Conservation (phyloP, 2,329 filamentous ascomycete species). For the Fusarium solani-melongenae region DNA sequence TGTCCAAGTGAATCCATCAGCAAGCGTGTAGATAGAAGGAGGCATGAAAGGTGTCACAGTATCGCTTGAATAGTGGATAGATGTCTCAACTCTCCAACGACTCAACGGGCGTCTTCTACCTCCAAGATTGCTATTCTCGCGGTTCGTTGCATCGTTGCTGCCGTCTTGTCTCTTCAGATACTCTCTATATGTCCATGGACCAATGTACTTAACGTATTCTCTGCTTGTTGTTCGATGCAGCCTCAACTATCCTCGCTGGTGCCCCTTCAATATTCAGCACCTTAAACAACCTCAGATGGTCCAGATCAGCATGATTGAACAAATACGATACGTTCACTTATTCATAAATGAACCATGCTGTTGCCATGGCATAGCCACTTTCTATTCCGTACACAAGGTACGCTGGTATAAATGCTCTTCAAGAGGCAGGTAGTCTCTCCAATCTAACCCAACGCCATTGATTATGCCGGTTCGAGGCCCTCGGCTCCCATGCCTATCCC, state of each 20-base stretch:
- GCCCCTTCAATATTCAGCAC: not conserved
- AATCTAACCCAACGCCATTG: slow-evolving; percentile 44
- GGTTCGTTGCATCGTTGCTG: not conserved
- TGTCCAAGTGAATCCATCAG: not conserved
- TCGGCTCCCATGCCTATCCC: slow-evolving; percentile 7
- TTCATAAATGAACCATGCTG: too few species aligned
- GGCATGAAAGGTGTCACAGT: not conserved
- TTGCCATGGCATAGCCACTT: not conserved
- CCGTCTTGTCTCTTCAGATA: not conserved
- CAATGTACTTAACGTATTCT: not conserved
- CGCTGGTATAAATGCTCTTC: slow-evolving; percentile 25
- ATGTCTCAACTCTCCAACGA: not conserved
- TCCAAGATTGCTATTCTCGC: not conserved
- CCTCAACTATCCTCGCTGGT: not conserved
- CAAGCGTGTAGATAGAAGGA: not conserved
- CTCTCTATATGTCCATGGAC: not conserved
- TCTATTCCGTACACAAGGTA: slow-evolving; percentile 11
- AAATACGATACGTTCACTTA: not conserved
- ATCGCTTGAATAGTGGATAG: not conserved
- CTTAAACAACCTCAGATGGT: accelerated
- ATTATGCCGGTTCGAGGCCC: slow-evolving; percentile 32
- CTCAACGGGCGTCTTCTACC: not conserved
- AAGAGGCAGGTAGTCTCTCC: slow-evolving; percentile 27
- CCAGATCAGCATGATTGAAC: not conserved
- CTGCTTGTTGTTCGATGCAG: not conserved